Evolutionary conservation across 2,329 filamentous ascomycete species (phyloP).

Genomic region (Neofusicoccum sp.): DNA sequence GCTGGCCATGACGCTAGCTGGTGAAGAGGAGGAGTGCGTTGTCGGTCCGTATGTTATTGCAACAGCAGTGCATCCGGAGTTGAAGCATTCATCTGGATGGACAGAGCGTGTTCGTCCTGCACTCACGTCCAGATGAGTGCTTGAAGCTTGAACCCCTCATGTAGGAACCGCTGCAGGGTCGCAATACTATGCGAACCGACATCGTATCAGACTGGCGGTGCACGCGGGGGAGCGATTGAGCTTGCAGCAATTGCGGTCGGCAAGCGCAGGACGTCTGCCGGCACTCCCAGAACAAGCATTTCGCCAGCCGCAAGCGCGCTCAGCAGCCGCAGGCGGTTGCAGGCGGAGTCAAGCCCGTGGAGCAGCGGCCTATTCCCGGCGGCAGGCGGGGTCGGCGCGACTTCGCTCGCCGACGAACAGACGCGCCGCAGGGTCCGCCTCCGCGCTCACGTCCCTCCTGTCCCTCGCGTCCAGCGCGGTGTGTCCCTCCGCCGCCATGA

Average conservation of each 20-base stretch:
- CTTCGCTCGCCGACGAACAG: conserved; percentile 1
- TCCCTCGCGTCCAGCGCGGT: background rate
- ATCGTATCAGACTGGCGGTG: too few relatives aligned
- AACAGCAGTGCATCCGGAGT: too few relatives aligned
- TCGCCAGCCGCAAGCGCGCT: background rate
- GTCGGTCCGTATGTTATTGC: too few relatives aligned
- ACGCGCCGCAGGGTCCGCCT: background rate
- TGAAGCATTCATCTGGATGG: too few relatives aligned
- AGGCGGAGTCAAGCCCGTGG: conserved; percentile 7
- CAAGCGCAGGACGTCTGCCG: background rate
- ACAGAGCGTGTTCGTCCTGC: too few relatives aligned
- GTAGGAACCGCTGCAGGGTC: too few relatives aligned
- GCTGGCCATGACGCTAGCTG: too few relatives aligned
- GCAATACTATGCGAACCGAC: too few relatives aligned
- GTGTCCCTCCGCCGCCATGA: background rate
- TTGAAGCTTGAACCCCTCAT: too few relatives aligned
- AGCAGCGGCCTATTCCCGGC: conserved; percentile 4
- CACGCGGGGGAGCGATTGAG: too few relatives aligned
- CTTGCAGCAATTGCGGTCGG: background rate
- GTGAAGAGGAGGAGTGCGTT: too few relatives aligned
- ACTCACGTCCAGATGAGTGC: too few relatives aligned
- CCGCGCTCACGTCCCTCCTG: conserved; percentile 7
- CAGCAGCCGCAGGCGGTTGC: background rate
- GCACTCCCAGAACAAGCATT: background rate
- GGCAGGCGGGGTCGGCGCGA: conserved; percentile 6